Percentiles rank a stretch among this genome's conserved stretches.
Conservation (phyloP, 208 protist species). For the Wallacemonas sp. region DNA sequence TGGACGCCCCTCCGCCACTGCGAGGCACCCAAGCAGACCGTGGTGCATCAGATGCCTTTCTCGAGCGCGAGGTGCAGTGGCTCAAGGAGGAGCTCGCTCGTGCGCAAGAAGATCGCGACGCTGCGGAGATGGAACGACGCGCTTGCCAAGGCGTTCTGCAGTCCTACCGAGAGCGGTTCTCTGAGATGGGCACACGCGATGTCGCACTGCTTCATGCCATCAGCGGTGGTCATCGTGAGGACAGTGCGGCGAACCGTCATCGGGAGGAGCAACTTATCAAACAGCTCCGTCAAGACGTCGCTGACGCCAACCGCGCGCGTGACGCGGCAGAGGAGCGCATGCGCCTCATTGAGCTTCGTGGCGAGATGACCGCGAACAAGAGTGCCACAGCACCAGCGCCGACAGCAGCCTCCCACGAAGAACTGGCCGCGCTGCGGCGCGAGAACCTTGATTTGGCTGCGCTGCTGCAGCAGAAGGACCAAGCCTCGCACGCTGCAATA, state of each 20-base stretch:
- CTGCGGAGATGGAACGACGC: constrained; percentile 11
- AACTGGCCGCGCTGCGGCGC: neutral
- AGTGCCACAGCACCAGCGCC: neutral
- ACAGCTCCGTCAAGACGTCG: constrained; percentile 3
- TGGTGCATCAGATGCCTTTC: too few species aligned
- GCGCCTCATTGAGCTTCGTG: constrained; percentile 17
- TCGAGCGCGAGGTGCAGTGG: constrained; percentile 17
- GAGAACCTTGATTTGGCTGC: constrained; percentile 14
- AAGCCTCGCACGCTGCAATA: constrained; percentile 42
- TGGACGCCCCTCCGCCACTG: neutral
- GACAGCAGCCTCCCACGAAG: neutral
- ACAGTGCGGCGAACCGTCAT: neutral
- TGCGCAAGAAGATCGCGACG: constrained; percentile 11
- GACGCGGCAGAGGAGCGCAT: constrained; percentile 14
- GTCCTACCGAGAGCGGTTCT: constrained; percentile 7
- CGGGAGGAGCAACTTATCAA: neutral
- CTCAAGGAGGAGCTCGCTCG: constrained; percentile 24
- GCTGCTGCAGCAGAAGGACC: constrained; percentile 51
- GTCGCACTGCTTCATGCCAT: constrained; percentile 9
- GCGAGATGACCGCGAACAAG: neutral
- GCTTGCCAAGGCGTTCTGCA: constrained; percentile 12
- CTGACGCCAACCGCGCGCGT: neutral
- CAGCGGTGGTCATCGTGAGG: neutral
- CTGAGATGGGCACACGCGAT: neutral
- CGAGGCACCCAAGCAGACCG: neutral